A percentile compares a stretch with the other conserved stretches of the same genome.
Conservation (phyloP, 768 basidiomycete species). For the Leccinum incarnatum region DNA sequence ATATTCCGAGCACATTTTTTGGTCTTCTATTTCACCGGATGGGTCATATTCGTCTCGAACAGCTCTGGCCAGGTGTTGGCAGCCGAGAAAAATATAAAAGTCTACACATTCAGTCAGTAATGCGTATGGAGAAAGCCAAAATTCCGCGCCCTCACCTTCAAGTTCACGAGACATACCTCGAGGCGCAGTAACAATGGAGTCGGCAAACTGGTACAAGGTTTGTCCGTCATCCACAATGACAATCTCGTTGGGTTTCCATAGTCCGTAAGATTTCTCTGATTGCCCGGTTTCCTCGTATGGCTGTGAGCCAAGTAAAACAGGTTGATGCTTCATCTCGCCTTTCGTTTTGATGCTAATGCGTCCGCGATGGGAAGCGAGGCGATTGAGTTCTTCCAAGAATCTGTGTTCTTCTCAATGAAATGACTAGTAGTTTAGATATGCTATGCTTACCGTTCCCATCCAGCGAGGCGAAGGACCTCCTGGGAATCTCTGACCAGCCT, state of each 20-base stretch:
- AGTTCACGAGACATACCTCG: slow-evolving; percentile 90
- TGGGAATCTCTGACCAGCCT: slow-evolving; percentile 63
- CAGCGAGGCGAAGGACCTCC: slow-evolving; percentile 67
- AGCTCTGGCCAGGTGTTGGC: slow-evolving; percentile 62
- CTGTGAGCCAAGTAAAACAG: slow-evolving; percentile 60
- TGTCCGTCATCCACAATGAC: slow-evolving; percentile 84
- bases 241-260: slow-evolving; percentile 63
- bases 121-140: not conserved
- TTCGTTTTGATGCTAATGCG: slow-evolving; percentile 44
- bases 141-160: slow-evolving; percentile 55
- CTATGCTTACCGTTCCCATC: slow-evolving; percentile 41
- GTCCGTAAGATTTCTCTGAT: slow-evolving; percentile 62
- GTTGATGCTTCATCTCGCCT: slow-evolving; percentile 57
- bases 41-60: slow-evolving; percentile 72
- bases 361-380: slow-evolving; percentile 67
- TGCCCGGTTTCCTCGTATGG: not conserved
- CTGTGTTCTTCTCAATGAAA: slow-evolving; percentile 34
- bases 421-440: not conserved
- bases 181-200: slow-evolving; percentile 67
- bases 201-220: slow-evolving; percentile 69
- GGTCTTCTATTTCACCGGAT: slow-evolving; percentile 44
- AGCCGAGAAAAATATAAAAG: slow-evolving; percentile 76
- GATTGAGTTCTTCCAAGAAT: slow-evolving; percentile 75
- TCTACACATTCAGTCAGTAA: slow-evolving; percentile 31
- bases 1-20: slow-evolving; percentile 44